These are phyloP conservation scores for Pseudogymnoascus sp. DNA, from an alignment of 2,329 filamentous ascomycete species.

Conservation along the genomic window DNA sequence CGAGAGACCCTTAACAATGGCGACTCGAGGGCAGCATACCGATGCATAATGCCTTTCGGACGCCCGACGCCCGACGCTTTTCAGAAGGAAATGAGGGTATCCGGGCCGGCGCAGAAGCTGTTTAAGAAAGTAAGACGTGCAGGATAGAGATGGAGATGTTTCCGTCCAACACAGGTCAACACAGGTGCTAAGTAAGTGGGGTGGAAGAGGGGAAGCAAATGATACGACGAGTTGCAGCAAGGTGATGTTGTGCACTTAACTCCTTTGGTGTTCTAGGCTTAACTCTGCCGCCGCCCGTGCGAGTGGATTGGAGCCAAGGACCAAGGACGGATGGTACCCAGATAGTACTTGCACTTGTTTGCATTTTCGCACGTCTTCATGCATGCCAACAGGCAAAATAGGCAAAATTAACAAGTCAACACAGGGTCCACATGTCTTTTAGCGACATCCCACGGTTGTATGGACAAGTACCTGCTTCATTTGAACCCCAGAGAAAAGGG, in stretches of 20 bases:
- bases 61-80: background rate
- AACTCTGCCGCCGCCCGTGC: conserved; percentile 6
- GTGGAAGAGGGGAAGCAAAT: conserved; percentile 5
- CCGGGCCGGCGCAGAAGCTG: conserved; percentile 5
- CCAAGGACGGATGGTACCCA: conserved; percentile 5
- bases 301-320: conserved; percentile 7
- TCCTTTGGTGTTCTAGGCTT: conserved; percentile 8
- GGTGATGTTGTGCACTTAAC: conserved; percentile 4
- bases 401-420: background rate
- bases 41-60: conserved; percentile 4
- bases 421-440: background rate
- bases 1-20: conserved; percentile 66
- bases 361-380: background rate
- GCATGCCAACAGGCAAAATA: background rate
- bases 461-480: background rate
- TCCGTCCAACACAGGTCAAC: background rate
- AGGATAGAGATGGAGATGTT: conserved; percentile 8
- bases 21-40: conserved; percentile 27
- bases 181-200: background rate
- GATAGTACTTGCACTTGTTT: background rate
- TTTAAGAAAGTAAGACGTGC: conserved; percentile 9
- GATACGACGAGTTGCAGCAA: conserved; percentile 8
- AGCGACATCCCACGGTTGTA: background rate
- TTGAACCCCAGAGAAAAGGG: background rate
- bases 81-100: conserved; percentile 1